phyloP scores from a whole-genome alignment of 2,329 filamentous ascomycete species.

The Drechmeria coniospora region DNA sequence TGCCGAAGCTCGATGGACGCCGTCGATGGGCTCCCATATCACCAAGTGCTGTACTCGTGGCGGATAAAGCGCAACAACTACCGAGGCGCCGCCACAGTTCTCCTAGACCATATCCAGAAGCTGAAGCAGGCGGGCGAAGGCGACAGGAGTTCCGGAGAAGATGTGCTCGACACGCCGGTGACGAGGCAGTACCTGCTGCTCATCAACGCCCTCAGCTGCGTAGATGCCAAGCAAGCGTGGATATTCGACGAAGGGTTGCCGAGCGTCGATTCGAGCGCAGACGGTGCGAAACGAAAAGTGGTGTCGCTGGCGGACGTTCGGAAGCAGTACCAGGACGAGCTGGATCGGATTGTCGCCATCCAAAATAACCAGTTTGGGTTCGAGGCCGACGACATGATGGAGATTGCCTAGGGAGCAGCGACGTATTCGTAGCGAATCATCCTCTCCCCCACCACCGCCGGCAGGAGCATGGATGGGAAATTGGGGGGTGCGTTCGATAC shows the following conservation, averaged over 20 bases:
- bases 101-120: constrained; percentile 49
- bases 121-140: constrained; percentile 43
- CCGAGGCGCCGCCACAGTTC: constrained; percentile 55
- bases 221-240: constrained; percentile 68
- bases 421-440: no score
- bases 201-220: constrained; percentile 83
- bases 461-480: no score
- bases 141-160: constrained; percentile 37
- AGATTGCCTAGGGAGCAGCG: constrained; percentile 21
- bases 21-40: constrained; percentile 57
- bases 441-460: no score
- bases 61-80: constrained; percentile 73
- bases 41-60: constrained; percentile 85
- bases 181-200: constrained; percentile 73
- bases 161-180: constrained; percentile 46
- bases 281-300: constrained; percentile 47
- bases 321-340: constrained; percentile 75
- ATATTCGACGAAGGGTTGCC: constrained; percentile 34
- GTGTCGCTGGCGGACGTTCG: constrained; percentile 76
- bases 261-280: constrained; percentile 9
- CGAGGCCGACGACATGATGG: constrained; percentile 37
- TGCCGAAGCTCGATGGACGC: constrained; percentile 56
- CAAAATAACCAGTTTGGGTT: constrained; percentile 84
- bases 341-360: constrained; percentile 78
- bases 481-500: no score